Evolutionary conservation across 2,329 filamentous ascomycete genomes (phyloP).

Genomic region (Pezicula rhizophila): DNA sequence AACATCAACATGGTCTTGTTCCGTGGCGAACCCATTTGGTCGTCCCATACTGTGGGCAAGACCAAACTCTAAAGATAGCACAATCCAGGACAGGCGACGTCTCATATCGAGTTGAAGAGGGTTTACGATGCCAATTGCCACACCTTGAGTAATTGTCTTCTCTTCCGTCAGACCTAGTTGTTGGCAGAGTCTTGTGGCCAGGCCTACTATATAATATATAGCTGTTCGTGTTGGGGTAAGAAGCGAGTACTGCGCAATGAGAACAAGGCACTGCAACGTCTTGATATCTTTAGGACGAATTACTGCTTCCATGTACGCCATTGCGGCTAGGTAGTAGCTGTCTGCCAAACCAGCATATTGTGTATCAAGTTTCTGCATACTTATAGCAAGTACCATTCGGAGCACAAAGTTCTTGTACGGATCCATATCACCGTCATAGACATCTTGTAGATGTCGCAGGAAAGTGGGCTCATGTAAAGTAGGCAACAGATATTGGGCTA

Average conservation of each 20-base stretch:
- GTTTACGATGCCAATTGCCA: slow-evolving; percentile 52
- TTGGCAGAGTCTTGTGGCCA: slow-evolving; percentile 82
- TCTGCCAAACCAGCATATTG: slow-evolving; percentile 91
- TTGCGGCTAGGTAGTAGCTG: slow-evolving; percentile 87
- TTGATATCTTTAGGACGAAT: slow-evolving; percentile 84
- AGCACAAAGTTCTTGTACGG: slow-evolving; percentile 83
- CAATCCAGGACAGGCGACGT: slow-evolving; percentile 79
- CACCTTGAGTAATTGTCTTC: slow-evolving; percentile 67
- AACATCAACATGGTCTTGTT: slow-evolving; percentile 77
- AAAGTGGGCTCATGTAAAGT: slow-evolving; percentile 80
- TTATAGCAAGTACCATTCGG: slow-evolving; percentile 89
- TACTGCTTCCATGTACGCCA: slow-evolving; percentile 76
- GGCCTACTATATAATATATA: slow-evolving; percentile 86
- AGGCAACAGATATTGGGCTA: slow-evolving; percentile 84
- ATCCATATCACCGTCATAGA: slow-evolving; percentile 70
- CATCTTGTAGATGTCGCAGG: slow-evolving; percentile 68
- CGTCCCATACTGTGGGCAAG: slow-evolving; percentile 83
- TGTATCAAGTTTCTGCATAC: slow-evolving; percentile 83
- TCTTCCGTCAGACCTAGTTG: slow-evolving; percentile 84
- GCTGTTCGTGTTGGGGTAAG: slow-evolving; percentile 87
- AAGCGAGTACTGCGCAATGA: slow-evolving; percentile 88
- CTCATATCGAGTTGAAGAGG: slow-evolving; percentile 82
- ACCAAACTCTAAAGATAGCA: slow-evolving; percentile 82
- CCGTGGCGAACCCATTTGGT: slow-evolving; percentile 77
- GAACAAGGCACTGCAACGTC: slow-evolving; percentile 80